Evolutionary conservation across 2,329 filamentous ascomycete genomes (phyloP).

Genomic region (Fusarium siculi): DNA sequence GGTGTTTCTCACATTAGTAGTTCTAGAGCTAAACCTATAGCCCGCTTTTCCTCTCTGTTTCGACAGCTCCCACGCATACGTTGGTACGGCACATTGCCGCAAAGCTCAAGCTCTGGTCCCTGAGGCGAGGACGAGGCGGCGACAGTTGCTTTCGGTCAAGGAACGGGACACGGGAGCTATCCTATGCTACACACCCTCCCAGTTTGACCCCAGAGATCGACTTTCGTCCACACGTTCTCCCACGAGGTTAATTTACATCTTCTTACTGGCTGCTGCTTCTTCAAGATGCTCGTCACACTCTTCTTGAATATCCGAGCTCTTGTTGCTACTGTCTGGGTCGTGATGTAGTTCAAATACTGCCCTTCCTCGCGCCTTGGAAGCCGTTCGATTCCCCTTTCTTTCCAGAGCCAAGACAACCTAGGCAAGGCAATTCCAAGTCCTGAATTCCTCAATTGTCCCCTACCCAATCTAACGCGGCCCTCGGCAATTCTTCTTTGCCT

Average conservation of each 20-base stretch:
- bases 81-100: neutral
- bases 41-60: slow-evolving; percentile 16
- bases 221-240: slow-evolving; percentile 44
- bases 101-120: slow-evolving; percentile 18
- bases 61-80: neutral
- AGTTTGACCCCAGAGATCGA: slow-evolving; percentile 32
- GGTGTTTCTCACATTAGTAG: slow-evolving; percentile 19
- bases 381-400: neutral
- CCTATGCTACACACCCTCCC: slow-evolving; percentile 16
- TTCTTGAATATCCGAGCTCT: slow-evolving; percentile 29
- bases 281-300: slow-evolving; percentile 29
- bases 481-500: slow-evolving; percentile 19
- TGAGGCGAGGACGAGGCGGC: slow-evolving; percentile 25
- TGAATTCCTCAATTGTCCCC: slow-evolving; percentile 8
- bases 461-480: slow-evolving; percentile 4
- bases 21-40: slow-evolving; percentile 19
- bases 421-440: slow-evolving; percentile 13
- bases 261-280: slow-evolving; percentile 39
- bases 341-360: slow-evolving; percentile 43
- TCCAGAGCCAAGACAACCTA: slow-evolving; percentile 14
- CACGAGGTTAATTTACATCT: slow-evolving; percentile 38
- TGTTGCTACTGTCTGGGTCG: slow-evolving; percentile 17
- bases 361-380: slow-evolving; percentile 27
- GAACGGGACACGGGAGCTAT: slow-evolving; percentile 31
- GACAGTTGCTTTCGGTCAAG: slow-evolving; percentile 30